Evolutionary conservation across 495 filamentous ascomycete species (phyloP).

Genomic region (Daldinia grandis): DNA sequence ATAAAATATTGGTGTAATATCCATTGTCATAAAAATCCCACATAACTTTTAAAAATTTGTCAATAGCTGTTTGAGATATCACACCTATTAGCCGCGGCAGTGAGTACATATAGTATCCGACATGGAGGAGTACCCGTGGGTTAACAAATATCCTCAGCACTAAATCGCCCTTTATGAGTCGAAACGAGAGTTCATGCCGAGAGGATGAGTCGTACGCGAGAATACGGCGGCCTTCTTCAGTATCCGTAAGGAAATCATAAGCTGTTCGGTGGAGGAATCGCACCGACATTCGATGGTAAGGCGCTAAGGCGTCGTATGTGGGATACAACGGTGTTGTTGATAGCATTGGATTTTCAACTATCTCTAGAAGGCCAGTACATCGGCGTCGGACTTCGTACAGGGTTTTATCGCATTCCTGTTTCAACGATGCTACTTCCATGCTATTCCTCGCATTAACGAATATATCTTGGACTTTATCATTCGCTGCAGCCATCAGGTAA

Average conservation of each 20-base stretch:
- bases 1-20: background rate
- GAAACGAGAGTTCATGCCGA: background rate
- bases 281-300: background rate
- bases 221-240: background rate
- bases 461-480: background rate
- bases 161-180: background rate
- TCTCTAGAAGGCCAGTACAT: background rate
- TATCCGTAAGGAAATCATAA: background rate
- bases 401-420: background rate
- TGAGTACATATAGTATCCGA: too few species aligned
- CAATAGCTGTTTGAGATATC: background rate
- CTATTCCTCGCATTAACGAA: background rate
- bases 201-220: background rate
- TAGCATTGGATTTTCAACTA: too few species aligned
- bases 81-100: background rate
- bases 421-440: background rate
- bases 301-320: background rate
- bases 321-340: too few species aligned
- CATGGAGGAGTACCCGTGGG: too few species aligned
- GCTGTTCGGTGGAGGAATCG: background rate
- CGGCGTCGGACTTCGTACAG: background rate
- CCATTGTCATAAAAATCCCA: background rate
- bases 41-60: background rate
- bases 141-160: too few species aligned
- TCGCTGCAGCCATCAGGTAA: background rate